Conservation (phyloP, 2,329 filamentous ascomycete genomes). For the Stagonosporopsis rhizophila region DNA sequence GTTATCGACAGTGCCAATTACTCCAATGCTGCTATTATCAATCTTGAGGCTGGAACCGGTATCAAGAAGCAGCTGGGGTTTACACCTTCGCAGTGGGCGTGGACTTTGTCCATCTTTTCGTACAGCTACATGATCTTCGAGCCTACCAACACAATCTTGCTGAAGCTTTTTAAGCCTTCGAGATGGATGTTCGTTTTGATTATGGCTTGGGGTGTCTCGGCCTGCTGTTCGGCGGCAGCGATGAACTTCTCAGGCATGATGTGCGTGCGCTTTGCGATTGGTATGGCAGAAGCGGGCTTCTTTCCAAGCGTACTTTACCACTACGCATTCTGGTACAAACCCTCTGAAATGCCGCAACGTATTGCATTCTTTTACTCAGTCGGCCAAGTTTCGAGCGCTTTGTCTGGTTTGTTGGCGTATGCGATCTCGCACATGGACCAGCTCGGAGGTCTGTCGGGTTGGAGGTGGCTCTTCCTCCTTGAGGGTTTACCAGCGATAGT, state of each 20-base stretch:
- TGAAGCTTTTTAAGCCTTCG: conserved; percentile 27
- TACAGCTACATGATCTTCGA: conserved; percentile 43
- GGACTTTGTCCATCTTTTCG: conserved; percentile 43
- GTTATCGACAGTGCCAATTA: conserved; percentile 40
- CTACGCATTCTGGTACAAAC: conserved; percentile 60
- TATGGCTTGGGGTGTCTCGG: conserved; percentile 35
- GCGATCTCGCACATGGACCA: conserved; percentile 66
- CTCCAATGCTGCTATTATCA: conserved; percentile 46
- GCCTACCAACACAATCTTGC: conserved; percentile 30
- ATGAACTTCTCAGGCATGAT: conserved; percentile 31
- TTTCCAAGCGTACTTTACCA: conserved; percentile 51
- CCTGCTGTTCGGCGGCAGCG: conserved; percentile 25
- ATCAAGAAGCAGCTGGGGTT: conserved; percentile 44
- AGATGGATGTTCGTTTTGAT: conserved; percentile 33
- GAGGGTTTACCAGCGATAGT: conserved; percentile 27
- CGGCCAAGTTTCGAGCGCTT: conserved; percentile 41
- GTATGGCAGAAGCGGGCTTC: conserved; percentile 25
- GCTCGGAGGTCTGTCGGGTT: conserved; percentile 50
- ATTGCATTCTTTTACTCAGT: conserved; percentile 56
- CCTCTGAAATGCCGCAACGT: conserved; percentile 28
- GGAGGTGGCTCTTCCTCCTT: conserved; percentile 38
- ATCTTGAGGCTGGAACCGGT: conserved; percentile 40
- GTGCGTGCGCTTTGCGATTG: conserved; percentile 31
- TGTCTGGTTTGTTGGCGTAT: conserved; percentile 54
- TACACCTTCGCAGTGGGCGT: conserved; percentile 40